Evolutionary conservation across 352 stramenopile species (phyloP).

Genomic region (Phytophthora pinifolia): DNA sequence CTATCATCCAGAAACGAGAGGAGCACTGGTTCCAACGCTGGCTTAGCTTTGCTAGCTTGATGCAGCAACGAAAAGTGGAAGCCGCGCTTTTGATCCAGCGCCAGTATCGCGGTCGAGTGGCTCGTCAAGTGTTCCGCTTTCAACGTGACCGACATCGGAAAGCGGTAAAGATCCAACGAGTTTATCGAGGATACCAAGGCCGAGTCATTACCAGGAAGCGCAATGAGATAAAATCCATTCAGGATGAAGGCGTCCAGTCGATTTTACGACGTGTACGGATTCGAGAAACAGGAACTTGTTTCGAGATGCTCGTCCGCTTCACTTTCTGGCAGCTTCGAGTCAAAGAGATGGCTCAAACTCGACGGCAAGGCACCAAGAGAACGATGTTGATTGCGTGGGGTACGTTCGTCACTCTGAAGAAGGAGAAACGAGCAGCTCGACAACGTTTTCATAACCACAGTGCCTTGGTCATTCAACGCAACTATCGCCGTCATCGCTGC

Average conservation of each 20-base stretch:
- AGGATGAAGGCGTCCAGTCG: slow-evolving; percentile 25
- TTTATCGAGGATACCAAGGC: slow-evolving; percentile 48
- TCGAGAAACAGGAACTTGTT: slow-evolving; percentile 27
- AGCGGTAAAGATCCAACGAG: slow-evolving; percentile 50
- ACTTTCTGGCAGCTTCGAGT: slow-evolving; percentile 27
- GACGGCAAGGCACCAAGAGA: slow-evolving; percentile 10
- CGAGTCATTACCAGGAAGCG: slow-evolving; percentile 21
- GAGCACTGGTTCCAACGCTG: slow-evolving; percentile 53
- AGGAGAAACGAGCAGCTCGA: slow-evolving; percentile 41
- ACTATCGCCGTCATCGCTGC: slow-evolving; percentile 58
- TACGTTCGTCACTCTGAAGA: slow-evolving; percentile 23
- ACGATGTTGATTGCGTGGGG: slow-evolving; percentile 23
- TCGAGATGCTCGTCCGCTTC: slow-evolving; percentile 31
- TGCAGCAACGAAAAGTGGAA: slow-evolving; percentile 29
- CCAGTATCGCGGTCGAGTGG: slow-evolving; percentile 54
- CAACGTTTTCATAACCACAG: slow-evolving; percentile 36
- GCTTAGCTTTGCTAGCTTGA: slow-evolving; percentile 31
- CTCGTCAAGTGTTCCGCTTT: slow-evolving; percentile 43
- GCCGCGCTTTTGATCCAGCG: slow-evolving; percentile 57
- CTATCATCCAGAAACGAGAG: slow-evolving; percentile 44
- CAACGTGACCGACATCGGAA: slow-evolving; percentile 31
- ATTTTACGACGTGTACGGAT: slow-evolving; percentile 42
- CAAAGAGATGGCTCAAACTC: slow-evolving; percentile 34
- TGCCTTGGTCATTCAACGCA: slow-evolving; percentile 66
- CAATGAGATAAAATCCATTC: slow-evolving; percentile 28